Percentiles rank a stretch among this genome's conserved stretches.
Evolutionary conservation across 352 stramenopile species (phyloP).

Genomic region (Globisporangium apiculatum): DNA sequence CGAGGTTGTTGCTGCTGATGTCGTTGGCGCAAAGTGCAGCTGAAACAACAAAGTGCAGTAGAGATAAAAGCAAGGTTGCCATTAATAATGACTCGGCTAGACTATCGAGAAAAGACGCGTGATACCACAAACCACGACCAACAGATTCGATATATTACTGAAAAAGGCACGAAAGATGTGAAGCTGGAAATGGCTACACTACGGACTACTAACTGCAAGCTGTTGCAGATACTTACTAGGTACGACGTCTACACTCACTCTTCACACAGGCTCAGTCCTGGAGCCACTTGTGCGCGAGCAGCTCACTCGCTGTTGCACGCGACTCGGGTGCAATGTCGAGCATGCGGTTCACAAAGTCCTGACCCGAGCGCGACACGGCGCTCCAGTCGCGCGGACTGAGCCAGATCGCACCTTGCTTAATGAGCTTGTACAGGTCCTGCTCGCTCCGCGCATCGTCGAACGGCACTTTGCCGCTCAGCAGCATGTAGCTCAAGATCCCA

Average conservation of each 20-base stretch:
- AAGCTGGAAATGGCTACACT: too few species aligned
- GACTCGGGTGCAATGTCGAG: constrained; percentile 80
- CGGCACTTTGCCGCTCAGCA: constrained; percentile 52
- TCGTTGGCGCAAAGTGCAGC: neutral
- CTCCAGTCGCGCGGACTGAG: constrained; percentile 88
- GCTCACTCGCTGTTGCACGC: constrained; percentile 42
- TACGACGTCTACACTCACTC: neutral
- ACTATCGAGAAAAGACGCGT: too few species aligned
- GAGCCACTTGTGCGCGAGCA: constrained; percentile 55
- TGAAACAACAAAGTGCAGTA: neutral
- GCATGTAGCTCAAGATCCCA: constrained; percentile 94
- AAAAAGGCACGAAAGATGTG: too few species aligned
- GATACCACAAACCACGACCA: too few species aligned
- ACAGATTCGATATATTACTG: too few species aligned
- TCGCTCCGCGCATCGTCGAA: constrained; percentile 50
- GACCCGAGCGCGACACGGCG: constrained; percentile 66
- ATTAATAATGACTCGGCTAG: too few species aligned
- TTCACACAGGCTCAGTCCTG: constrained; percentile 2
- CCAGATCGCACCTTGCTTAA: constrained; percentile 87
- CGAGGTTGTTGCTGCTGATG: neutral
- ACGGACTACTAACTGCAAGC: too few species aligned
- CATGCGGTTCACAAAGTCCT: constrained; percentile 84
- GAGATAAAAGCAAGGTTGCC: neutral
- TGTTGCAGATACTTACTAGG: neutral
- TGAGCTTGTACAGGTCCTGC: constrained; percentile 66